These are phyloP conservation scores for Hsuehochloa calcarea DNA, from an alignment of 176 grass and related monocot genomes.

Conservation along the genomic window DNA sequence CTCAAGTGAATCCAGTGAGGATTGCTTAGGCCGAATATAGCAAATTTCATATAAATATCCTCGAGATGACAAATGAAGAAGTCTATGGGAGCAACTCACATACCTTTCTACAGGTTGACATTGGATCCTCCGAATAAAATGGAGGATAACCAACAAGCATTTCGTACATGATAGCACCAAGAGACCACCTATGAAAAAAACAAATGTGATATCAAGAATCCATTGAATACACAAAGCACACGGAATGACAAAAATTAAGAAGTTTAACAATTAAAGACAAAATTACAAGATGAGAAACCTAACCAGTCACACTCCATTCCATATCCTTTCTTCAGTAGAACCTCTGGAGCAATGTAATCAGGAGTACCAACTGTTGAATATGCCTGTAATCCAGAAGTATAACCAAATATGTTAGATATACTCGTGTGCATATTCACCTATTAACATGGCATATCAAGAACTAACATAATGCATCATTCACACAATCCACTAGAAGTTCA, in stretches of 20 bases:
- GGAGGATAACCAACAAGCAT: conserved; percentile 99
- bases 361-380: conserved; percentile 98
- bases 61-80: not conserved
- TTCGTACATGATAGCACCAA: conserved; percentile 99
- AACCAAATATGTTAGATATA: conserved; percentile 6
- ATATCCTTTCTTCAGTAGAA: conserved; percentile 98
- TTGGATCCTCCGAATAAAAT: conserved; percentile 98
- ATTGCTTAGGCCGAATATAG: not conserved
- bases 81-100: not conserved
- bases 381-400: conserved; percentile 49
- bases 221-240: conserved; percentile 38
- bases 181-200: conserved; percentile 81
- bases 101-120: conserved; percentile 98
- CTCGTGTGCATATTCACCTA: not conserved
- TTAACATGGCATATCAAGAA: not conserved
- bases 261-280: conserved; percentile 14
- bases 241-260: not conserved
- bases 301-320: conserved; percentile 99
- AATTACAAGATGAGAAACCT: conserved; percentile 37
- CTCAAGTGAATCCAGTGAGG: not conserved
- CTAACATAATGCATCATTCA: conserved; percentile 11
- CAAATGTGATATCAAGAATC: conserved; percentile 45
- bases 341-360: conserved; percentile 99
- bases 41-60: conserved; percentile 17
- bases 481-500: conserved; percentile 17